A percentile compares a stretch with the other conserved stretches of the same genome.
phyloP scores from a whole-genome alignment of 768 basidiomycete genomes.

The Pholiota molesta region DNA sequence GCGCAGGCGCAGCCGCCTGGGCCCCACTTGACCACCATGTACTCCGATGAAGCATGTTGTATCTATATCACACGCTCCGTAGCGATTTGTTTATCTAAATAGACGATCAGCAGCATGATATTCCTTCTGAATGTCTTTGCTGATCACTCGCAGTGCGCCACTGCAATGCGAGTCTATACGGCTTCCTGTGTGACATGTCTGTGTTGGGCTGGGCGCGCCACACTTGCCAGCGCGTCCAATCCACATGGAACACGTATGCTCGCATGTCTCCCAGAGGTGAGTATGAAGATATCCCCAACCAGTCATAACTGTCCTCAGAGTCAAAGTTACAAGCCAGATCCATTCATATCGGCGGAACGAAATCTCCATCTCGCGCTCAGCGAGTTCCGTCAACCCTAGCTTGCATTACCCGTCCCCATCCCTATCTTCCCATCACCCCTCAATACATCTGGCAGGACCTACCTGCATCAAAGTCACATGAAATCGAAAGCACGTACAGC shows the following conservation, averaged over 20 bases:
- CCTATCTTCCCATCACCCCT: no score
- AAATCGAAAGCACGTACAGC: not conserved
- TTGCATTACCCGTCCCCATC: no score
- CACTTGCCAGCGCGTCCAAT: not conserved
- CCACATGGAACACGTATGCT: not conserved
- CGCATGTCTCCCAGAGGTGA: not conserved
- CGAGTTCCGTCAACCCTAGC: no score
- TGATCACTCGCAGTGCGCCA: not conserved
- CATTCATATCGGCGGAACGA: not conserved
- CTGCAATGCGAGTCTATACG: no score
- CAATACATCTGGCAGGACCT: no score
- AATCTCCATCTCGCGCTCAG: not conserved
- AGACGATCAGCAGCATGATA: not conserved
- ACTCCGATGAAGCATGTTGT: not conserved
- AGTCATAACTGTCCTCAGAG: not conserved
- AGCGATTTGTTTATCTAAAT: not conserved
- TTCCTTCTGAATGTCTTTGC: not conserved
- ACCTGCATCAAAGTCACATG: not conserved
- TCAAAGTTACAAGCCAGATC: not conserved
- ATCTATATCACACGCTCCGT: not conserved
- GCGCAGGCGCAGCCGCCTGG: not conserved
- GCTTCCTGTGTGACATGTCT: not conserved
- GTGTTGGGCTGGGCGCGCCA: not conserved
- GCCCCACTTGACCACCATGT: not conserved
- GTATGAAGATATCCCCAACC: no score